A percentile compares a stretch with the other conserved stretches of the same genome.
Conservation (phyloP, 306 rosid genomes). For the Nissolia schottii region DNA sequence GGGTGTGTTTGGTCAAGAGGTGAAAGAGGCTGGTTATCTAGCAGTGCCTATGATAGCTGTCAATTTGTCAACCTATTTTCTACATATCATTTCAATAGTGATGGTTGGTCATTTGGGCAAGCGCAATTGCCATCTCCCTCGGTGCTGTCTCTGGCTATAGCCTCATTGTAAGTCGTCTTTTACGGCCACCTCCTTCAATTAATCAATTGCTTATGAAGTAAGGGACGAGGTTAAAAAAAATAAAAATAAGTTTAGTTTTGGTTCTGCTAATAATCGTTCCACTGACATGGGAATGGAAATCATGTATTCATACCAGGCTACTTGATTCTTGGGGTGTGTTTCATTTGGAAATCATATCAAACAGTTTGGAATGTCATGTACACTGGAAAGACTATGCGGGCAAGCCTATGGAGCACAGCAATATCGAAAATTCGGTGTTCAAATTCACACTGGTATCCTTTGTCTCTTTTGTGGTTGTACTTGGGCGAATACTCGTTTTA, state of each 20-base stretch:
- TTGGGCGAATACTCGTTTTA: slow-evolving; percentile 48
- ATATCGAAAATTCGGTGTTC: slow-evolving; percentile 50
- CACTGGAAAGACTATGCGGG: slow-evolving; percentile 61
- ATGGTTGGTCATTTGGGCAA: slow-evolving; percentile 68
- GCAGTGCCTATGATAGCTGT: slow-evolving; percentile 60
- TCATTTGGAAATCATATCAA: not conserved
- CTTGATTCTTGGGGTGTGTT: not conserved
- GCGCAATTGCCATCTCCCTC: slow-evolving; percentile 53
- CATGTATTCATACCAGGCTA: not conserved
- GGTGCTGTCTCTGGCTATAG: slow-evolving; percentile 56
- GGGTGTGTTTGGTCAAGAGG: slow-evolving; percentile 29
- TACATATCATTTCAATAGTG: slow-evolving; percentile 45
- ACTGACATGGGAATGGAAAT: not conserved
- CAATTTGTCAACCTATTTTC: slow-evolving; percentile 37
- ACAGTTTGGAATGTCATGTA: slow-evolving; percentile 70
- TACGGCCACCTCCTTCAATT: not conserved
- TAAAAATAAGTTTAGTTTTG: too few relatives aligned
- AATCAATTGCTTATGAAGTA: not conserved
- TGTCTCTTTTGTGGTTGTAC: slow-evolving; percentile 54
- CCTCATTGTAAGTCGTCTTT: slow-evolving; percentile 39
- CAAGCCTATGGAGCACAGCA: slow-evolving; percentile 70
- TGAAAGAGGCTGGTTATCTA: slow-evolving; percentile 30
- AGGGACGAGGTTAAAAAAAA: not conserved
- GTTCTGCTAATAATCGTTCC: too few relatives aligned
- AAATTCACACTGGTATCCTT: slow-evolving; percentile 58